Evolutionary conservation across 2,329 filamentous ascomycete species (phyloP).

Genomic region (Leptographium lundbergii): DNA sequence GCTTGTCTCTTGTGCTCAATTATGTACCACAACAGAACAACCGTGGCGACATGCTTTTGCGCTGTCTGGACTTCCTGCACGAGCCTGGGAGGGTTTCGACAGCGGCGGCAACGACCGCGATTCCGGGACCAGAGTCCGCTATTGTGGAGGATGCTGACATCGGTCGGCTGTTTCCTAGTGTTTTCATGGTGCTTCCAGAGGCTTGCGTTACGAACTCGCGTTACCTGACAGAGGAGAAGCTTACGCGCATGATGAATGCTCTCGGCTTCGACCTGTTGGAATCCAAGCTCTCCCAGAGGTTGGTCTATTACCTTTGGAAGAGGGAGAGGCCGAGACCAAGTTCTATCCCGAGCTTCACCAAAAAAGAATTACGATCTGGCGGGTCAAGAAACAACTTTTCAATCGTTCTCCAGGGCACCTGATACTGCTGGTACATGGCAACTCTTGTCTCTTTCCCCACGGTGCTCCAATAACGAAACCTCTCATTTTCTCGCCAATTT

Average conservation of each 20-base stretch:
- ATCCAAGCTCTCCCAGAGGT: conserved; percentile 65
- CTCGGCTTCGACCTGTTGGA: conserved; percentile 58
- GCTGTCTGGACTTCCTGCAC: conserved; percentile 59
- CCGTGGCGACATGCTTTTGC: conserved; percentile 74
- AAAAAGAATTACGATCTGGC: conserved; percentile 67
- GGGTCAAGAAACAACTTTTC: conserved; percentile 80
- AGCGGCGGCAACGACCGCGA: not conserved
- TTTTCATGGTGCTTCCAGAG: conserved; percentile 84
- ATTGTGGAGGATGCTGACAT: conserved; percentile 3
- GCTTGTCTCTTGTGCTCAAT: conserved; percentile 84
- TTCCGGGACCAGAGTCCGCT: not conserved
- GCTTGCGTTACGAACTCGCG: conserved; percentile 84
- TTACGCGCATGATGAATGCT: conserved; percentile 61
- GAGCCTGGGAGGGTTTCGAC: conserved; percentile 11
- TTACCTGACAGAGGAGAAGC: conserved; percentile 62
- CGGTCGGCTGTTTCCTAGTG: conserved; percentile 42
- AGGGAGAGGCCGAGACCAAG: conserved; percentile 20
- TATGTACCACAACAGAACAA: conserved; percentile 69
- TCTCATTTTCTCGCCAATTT: not conserved
- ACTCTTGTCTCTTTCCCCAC: not conserved
- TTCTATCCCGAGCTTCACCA: conserved; percentile 38
- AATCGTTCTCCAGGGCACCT: conserved; percentile 46
- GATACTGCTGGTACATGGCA: not conserved
- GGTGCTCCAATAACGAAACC: not conserved
- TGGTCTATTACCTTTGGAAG: conserved; percentile 83